These are phyloP conservation scores for Grosmannia serpens DNA, from an alignment of 2,329 filamentous ascomycete species.

Conservation along the genomic window DNA sequence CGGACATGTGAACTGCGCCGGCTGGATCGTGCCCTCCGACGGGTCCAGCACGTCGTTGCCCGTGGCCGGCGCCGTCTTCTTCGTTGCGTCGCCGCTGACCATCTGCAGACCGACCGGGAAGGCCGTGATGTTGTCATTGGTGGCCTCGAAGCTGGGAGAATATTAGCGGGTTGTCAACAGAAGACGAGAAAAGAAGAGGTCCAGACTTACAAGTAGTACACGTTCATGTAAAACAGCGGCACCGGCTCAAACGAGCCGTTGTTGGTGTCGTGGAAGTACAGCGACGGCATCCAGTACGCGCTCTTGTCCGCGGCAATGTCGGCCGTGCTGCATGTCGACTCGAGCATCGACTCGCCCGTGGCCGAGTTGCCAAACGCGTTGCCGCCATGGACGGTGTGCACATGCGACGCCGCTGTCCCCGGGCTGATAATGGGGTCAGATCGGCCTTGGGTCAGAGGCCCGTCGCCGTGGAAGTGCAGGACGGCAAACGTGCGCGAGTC, in stretches of 20 bases:
- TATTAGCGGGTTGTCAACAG: too few relatives aligned
- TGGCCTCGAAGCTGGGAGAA: constrained; percentile 42
- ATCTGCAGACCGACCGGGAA: constrained; percentile 65
- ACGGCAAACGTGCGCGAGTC: constrained; percentile 49
- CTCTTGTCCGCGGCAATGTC: constrained; percentile 56
- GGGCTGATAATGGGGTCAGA: constrained; percentile 59
- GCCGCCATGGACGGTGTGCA: constrained; percentile 61
- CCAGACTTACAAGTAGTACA: constrained; percentile 57
- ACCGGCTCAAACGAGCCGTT: constrained; percentile 55
- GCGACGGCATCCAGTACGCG: constrained; percentile 65
- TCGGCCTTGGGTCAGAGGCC: constrained; percentile 47
- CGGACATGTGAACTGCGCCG: constrained; percentile 50
- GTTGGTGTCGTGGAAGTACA: constrained; percentile 56
- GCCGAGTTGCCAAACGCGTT: constrained; percentile 54
- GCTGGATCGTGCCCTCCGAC: constrained; percentile 37
- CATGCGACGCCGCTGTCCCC: constrained; percentile 46
- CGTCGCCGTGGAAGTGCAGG: constrained; percentile 57
- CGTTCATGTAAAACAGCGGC: constrained; percentile 59
- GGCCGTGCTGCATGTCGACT: constrained; percentile 61
- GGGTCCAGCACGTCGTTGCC: constrained; percentile 40
- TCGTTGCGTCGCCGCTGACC: constrained; percentile 51
- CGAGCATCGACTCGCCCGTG: constrained; percentile 44
- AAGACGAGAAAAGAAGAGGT: constrained; percentile 4
- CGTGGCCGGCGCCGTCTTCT: constrained; percentile 43
- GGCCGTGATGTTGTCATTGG: constrained; percentile 53